Evolutionary conservation across 768 basidiomycete species (phyloP).

Genomic region (Strobilomyces dryophilus): DNA sequence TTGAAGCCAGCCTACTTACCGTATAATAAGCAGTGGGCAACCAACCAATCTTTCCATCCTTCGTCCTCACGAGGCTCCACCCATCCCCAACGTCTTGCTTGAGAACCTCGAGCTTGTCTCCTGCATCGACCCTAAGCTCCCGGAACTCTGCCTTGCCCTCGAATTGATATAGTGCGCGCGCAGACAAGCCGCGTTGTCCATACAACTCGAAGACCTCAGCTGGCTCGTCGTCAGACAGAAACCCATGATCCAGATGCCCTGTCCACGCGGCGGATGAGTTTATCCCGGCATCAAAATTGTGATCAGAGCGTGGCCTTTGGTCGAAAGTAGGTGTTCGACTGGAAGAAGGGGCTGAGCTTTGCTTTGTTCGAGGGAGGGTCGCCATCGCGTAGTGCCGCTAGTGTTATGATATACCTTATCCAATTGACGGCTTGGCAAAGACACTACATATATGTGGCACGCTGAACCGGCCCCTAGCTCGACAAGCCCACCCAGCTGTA

Average conservation of each 20-base stretch:
- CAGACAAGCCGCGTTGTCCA: constrained; percentile 41
- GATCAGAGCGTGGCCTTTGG: constrained; percentile 28
- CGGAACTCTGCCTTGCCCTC: constrained; percentile 72
- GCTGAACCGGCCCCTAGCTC: not conserved
- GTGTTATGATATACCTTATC: not conserved
- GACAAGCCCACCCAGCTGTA: too few species aligned
- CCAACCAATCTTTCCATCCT: constrained; percentile 59
- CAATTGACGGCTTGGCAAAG: not conserved
- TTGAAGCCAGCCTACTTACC: constrained; percentile 35
- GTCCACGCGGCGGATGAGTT: constrained; percentile 80
- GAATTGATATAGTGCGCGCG: constrained; percentile 70
- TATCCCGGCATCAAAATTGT: constrained; percentile 70
- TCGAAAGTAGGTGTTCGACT: constrained; percentile 9
- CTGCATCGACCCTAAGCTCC: constrained; percentile 64
- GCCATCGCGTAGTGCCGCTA: constrained; percentile 24
- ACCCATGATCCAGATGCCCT: constrained; percentile 46
- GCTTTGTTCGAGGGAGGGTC: constrained; percentile 34
- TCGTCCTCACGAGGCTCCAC: constrained; percentile 70
- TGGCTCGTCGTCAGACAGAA: constrained; percentile 53
- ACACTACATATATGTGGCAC: not conserved
- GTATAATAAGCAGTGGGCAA: constrained; percentile 71
- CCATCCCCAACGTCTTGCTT: constrained; percentile 72
- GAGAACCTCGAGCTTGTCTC: constrained; percentile 67
- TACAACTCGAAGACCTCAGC: constrained; percentile 31
- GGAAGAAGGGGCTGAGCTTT: constrained; percentile 15